These are phyloP conservation scores for Phytopythium sindhum DNA, from an alignment of 352 stramenopile genomes.

Conservation along the genomic window DNA sequence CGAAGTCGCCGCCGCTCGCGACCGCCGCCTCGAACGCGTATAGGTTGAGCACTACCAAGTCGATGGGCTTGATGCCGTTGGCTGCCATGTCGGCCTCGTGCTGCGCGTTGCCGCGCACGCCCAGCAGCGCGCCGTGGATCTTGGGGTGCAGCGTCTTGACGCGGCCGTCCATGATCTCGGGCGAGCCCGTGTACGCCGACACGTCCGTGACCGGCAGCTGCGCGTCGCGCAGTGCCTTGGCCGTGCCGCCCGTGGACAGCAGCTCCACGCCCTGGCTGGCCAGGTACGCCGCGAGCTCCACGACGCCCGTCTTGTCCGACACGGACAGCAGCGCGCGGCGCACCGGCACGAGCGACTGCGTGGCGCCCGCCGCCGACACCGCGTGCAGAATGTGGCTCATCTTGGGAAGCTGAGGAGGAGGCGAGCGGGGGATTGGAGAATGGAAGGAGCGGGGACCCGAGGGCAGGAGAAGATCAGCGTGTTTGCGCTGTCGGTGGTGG, in stretches of 20 bases:
- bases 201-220: conserved; percentile 96
- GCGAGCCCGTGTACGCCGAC: conserved; percentile 95
- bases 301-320: conserved; percentile 98
- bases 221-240: conserved; percentile 94
- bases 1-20: conserved; percentile 89
- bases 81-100: conserved; percentile 96
- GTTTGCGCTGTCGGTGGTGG: background rate
- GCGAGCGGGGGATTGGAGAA: conserved; percentile 7
- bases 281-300: conserved; percentile 96
- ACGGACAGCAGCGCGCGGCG: conserved; percentile 97
- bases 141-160: conserved; percentile 99
- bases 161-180: conserved; percentile 98
- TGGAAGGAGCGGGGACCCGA: background rate
- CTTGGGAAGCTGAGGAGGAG: background rate
- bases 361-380: conserved; percentile 47
- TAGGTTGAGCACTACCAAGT: conserved; percentile 99
- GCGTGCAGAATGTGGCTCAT: conserved; percentile 87
- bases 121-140: conserved; percentile 97
- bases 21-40: conserved; percentile 99
- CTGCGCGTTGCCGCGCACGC: conserved; percentile 95
- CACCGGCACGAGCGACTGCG: conserved; percentile 88
- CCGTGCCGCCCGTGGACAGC: conserved; percentile 98
- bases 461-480: background rate
- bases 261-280: conserved; percentile 93
- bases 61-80: conserved; percentile 97